Evolutionary conservation across 2,329 filamentous ascomycete species (phyloP).

Genomic region (Hypoxylon sp.): DNA sequence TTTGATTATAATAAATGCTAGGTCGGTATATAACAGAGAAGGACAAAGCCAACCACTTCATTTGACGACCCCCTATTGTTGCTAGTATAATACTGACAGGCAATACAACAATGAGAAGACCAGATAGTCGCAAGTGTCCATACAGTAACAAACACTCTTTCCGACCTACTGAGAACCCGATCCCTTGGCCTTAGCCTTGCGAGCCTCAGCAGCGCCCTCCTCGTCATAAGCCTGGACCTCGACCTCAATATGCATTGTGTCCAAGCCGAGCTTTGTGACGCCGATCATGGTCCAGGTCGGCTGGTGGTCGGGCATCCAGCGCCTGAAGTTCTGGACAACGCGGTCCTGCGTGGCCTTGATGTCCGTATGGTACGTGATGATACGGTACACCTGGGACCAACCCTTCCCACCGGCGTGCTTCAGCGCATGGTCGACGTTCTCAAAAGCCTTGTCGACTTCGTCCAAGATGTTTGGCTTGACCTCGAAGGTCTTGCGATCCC

Average conservation of each 20-base stretch:
- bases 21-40: not conserved
- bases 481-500: slow-evolving; percentile 50
- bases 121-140: not conserved
- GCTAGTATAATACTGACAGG: not conserved
- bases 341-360: slow-evolving; percentile 54
- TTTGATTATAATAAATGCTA: too few relatives aligned
- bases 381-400: slow-evolving; percentile 68
- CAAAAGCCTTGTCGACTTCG: slow-evolving; percentile 68
- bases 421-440: slow-evolving; percentile 68
- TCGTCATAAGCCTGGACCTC: slow-evolving; percentile 66
- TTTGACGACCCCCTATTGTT: not conserved
- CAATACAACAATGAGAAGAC: not conserved
- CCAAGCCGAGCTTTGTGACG: slow-evolving; percentile 62
- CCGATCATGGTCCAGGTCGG: slow-evolving; percentile 70
- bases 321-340: slow-evolving; percentile 64
- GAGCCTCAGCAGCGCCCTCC: slow-evolving; percentile 28
- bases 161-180: not conserved
- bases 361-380: slow-evolving; percentile 63
- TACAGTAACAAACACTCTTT: not conserved
- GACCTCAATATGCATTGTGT: slow-evolving; percentile 71
- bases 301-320: slow-evolving; percentile 66
- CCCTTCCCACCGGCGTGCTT: slow-evolving; percentile 68
- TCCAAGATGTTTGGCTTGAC: slow-evolving; percentile 58
- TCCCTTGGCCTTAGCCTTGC: slow-evolving; percentile 13
- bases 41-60: not conserved